phyloP scores from a whole-genome alignment of 192 early-diverging fungal species.

The Polychytrium aggregatum region DNA sequence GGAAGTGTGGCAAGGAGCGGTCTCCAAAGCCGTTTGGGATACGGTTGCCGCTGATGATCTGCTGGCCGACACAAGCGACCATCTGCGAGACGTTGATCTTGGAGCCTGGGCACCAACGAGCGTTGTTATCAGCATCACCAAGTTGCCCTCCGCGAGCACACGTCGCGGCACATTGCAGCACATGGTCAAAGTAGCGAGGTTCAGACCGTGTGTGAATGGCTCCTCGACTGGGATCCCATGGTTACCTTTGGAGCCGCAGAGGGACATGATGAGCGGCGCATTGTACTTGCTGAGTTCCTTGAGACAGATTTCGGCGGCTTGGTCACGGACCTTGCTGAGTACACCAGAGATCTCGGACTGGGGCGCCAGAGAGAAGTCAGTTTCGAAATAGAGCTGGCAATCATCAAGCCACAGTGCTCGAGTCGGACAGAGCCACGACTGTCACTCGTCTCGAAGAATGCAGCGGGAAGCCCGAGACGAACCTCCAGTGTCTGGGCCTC shows the following conservation, averaged over 20 bases:
- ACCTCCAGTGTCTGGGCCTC: conserved; percentile 79
- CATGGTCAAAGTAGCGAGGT: too few species aligned
- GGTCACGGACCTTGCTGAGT: conserved; percentile 82
- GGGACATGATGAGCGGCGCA: conserved; percentile 94
- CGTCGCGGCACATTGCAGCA: too few species aligned
- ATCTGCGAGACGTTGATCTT: conserved; percentile 98
- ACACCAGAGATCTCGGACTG: conserved; percentile 68
- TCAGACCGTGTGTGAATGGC: too few species aligned
- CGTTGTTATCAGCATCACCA: too few species aligned
- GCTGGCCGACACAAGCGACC: conserved; percentile 99
- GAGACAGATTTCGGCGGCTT: conserved; percentile 83
- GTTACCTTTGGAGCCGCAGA: conserved; percentile 93
- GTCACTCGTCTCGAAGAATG: too few species aligned
- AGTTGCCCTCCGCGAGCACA: too few species aligned
- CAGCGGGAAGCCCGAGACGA: not conserved
- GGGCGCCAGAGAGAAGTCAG: too few species aligned
- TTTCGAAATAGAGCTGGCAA: too few species aligned
- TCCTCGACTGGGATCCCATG: too few species aligned
- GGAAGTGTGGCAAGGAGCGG: conserved; percentile 92
- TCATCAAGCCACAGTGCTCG: not conserved
- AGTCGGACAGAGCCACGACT: too few species aligned
- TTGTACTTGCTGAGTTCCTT: conserved; percentile 90
- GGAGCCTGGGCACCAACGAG: conserved; percentile 58
- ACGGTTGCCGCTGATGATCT: conserved; percentile 94
- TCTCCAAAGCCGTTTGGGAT: conserved; percentile 96